Evolutionary conservation across 2,329 filamentous ascomycete genomes (phyloP).

Genomic region (Venturia effusa): DNA sequence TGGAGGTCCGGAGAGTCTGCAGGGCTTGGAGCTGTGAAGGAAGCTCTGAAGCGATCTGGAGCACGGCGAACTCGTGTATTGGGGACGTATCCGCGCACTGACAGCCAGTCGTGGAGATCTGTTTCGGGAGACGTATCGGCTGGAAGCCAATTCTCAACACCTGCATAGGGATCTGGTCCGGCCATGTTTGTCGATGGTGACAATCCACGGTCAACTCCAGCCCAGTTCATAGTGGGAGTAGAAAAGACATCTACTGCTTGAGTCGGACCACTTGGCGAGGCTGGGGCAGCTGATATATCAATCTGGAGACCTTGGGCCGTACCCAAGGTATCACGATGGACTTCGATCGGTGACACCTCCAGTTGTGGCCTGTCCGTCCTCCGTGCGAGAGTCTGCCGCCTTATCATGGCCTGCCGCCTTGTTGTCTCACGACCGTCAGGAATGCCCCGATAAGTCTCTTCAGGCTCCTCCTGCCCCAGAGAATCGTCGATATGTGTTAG

Average conservation of each 20-base stretch:
- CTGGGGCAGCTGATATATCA: not conserved
- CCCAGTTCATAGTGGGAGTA: no score
- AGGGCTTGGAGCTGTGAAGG: not conserved
- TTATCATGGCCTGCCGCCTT: not conserved
- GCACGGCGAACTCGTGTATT: not conserved
- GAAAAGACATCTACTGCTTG: not conserved
- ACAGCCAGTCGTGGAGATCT: not conserved
- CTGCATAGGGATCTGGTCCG: not conserved
- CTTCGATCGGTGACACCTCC: not conserved
- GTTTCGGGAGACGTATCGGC: not conserved
- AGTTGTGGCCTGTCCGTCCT: not conserved
- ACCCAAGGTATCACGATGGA: not conserved
- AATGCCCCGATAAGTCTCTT: not conserved
- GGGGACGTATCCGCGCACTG: not conserved
- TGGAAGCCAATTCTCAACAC: not conserved
- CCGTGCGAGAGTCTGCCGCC: not conserved
- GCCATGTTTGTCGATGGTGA: not conserved
- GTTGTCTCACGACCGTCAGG: not conserved
- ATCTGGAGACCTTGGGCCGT: not conserved
- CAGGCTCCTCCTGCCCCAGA: not conserved
- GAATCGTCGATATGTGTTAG: not conserved
- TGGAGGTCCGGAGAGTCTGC: not conserved
- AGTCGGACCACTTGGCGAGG: not conserved
- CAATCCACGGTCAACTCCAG: not conserved
- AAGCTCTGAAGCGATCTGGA: not conserved